Evolutionary conservation across 176 grass and related monocot genomes (phyloP).

Genomic region (Triticum timopheevii): DNA sequence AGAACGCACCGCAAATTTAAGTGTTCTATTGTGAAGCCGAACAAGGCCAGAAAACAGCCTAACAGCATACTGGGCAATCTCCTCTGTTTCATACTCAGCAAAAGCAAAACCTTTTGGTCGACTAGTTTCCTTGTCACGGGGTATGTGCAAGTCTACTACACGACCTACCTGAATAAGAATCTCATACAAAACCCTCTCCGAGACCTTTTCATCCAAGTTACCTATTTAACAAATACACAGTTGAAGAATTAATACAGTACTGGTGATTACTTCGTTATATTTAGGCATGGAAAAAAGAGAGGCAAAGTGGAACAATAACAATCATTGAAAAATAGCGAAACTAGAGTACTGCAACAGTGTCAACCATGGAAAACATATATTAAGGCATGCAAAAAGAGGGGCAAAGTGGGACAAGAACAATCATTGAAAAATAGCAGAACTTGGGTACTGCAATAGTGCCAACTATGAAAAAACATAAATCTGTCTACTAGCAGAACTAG

Average conservation of each 20-base stretch:
- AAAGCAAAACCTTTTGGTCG: constrained; percentile 93
- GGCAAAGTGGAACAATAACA: constrained; percentile 16
- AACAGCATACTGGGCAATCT: constrained; percentile 98
- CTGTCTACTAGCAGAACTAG: neutral
- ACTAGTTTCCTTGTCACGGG: constrained; percentile 95
- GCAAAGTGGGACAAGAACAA: constrained; percentile 16
- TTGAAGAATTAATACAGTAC: constrained; percentile 30
- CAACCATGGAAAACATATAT: neutral
- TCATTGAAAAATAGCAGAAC: neutral
- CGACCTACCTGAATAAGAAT: constrained; percentile 96
- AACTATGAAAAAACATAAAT: neutral
- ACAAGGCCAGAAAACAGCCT: constrained; percentile 93
- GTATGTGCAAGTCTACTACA: constrained; percentile 90
- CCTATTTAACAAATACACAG: constrained; percentile 55
- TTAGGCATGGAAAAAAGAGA: neutral
- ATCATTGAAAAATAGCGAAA: neutral
- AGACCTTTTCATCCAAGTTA: constrained; percentile 97
- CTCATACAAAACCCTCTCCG: constrained; percentile 86
- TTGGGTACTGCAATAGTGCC: neutral
- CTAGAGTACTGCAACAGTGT: neutral
- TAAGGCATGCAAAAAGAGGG: neutral
- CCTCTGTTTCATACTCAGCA: constrained; percentile 88
- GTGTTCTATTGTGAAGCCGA: constrained; percentile 76
- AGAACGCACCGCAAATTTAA: constrained; percentile 97
- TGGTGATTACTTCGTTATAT: neutral